phyloP scores from a whole-genome alignment of 2,329 filamentous ascomycete species.

The Talaromyces albobiverticillius region DNA sequence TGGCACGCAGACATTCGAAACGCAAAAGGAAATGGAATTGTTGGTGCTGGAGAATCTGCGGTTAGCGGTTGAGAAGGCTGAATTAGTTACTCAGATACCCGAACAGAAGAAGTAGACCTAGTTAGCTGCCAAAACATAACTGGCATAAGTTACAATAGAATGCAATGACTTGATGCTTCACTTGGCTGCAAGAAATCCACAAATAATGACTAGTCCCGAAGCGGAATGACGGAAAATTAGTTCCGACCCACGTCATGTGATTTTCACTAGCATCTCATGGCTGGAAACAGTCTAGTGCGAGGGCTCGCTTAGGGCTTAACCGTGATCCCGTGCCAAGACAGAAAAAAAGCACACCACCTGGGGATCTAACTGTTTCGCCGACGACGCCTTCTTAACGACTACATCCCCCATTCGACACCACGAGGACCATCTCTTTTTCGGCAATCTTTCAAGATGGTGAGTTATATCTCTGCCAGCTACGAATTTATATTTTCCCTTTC shows the following conservation, averaged over 20 bases:
- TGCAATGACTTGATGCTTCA: no score
- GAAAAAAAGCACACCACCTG: slow-evolving; percentile 39
- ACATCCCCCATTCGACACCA: slow-evolving; percentile 21
- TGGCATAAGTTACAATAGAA: no score
- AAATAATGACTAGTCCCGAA: no score
- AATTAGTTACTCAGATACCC: slow-evolving; percentile 58
- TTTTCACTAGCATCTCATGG: no score
- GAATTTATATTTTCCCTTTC: not conserved
- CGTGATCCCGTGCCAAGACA: slow-evolving; percentile 30
- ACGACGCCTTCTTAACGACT: slow-evolving; percentile 6
- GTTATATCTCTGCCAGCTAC: slow-evolving; percentile 21
- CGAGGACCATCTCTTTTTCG: slow-evolving; percentile 42
- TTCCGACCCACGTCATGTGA: not conserved
- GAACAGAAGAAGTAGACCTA: slow-evolving; percentile 50
- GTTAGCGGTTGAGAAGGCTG: slow-evolving; percentile 55
- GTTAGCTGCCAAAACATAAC: no score
- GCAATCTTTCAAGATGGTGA: slow-evolving; percentile 44
- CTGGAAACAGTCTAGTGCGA: slow-evolving; percentile 34
- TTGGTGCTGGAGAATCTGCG: slow-evolving; percentile 58
- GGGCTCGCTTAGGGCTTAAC: slow-evolving; percentile 40
- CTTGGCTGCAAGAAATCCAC: no score
- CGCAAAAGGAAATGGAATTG: slow-evolving; percentile 61
- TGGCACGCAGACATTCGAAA: slow-evolving; percentile 59
- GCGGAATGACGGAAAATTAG: not conserved
- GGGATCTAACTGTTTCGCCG: slow-evolving; percentile 21